A percentile compares a stretch with the other conserved stretches of the same genome.
Evolutionary conservation across 805 yeast species (phyloP).

Genomic region (Cyberlindnera mississippiensis): DNA sequence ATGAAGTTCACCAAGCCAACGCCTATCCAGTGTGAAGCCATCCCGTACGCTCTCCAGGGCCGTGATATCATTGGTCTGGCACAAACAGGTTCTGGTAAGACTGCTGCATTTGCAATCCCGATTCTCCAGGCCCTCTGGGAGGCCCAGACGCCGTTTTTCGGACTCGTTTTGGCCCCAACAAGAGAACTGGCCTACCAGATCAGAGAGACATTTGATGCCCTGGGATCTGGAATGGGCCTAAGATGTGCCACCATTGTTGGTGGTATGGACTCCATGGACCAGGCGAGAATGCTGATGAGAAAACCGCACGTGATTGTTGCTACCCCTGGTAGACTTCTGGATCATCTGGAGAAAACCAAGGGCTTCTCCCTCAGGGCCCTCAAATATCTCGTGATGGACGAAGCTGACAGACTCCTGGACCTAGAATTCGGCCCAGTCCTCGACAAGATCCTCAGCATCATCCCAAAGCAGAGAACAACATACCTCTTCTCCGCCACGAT

Average conservation of each 20-base stretch:
- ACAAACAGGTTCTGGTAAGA: constrained; percentile 96
- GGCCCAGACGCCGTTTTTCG: constrained; percentile 83
- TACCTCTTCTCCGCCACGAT: constrained; percentile 94
- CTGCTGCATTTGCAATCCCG: constrained; percentile 98
- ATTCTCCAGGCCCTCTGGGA: constrained; percentile 88
- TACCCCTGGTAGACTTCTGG: constrained; percentile 92
- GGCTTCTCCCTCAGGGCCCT: constrained; percentile 80
- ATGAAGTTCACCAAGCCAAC: constrained; percentile 82
- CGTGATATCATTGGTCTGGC: constrained; percentile 94
- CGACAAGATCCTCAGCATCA: constrained; percentile 76
- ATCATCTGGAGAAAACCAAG: constrained; percentile 87
- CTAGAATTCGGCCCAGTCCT: constrained; percentile 96
- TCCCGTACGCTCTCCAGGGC: constrained; percentile 87
- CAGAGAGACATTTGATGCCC: constrained; percentile 90
- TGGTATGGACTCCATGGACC: constrained; percentile 98
- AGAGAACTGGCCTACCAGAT: constrained; percentile 85
- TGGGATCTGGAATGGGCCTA: constrained; percentile 91
- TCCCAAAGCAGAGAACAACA: constrained; percentile 81
- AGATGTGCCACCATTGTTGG: constrained; percentile 88
- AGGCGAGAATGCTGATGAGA: constrained; percentile 87
- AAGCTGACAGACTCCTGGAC: constrained; percentile 93
- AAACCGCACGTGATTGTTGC: constrained; percentile 95
- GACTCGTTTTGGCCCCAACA: constrained; percentile 83
- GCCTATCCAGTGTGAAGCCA: constrained; percentile 88
- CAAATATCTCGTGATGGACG: constrained; percentile 89